Evolutionary conservation across 768 basidiomycete genomes (phyloP).

Genomic region (Trametes elegans): DNA sequence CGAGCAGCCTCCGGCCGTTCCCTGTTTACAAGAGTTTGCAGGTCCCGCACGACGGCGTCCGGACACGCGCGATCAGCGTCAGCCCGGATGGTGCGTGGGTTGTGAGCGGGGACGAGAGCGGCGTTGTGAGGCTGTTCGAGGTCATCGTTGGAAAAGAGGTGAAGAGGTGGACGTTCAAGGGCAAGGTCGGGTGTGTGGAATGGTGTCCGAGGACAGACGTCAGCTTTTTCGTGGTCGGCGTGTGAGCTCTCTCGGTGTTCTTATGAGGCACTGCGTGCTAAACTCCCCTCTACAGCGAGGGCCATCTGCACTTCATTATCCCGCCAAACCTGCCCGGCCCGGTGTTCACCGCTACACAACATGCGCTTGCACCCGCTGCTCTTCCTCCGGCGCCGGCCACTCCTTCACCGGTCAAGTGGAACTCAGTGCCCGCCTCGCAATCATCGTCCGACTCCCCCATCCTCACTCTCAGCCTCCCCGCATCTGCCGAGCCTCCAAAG

Average conservation of each 20-base stretch:
- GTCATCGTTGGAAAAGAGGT: constrained; percentile 85
- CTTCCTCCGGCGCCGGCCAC: constrained; percentile 55
- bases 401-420: constrained; percentile 73
- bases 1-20: constrained; percentile 90
- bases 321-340: constrained; percentile 73
- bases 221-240: constrained; percentile 72
- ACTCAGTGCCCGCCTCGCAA: constrained; percentile 42
- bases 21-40: constrained; percentile 78
- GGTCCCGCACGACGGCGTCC: constrained; percentile 63
- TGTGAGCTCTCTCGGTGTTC: constrained; percentile 50
- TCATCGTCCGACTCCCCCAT: constrained; percentile 55
- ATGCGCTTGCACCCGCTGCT: constrained; percentile 59
- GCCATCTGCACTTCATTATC: constrained; percentile 72
- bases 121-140: constrained; percentile 89
- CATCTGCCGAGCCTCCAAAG: constrained; percentile 66
- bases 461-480: constrained; percentile 59
- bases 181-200: constrained; percentile 79
- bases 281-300: constrained; percentile 54
- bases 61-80: constrained; percentile 71
- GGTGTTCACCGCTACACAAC: constrained; percentile 56
- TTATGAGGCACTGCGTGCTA: not conserved
- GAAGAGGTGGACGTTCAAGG: constrained; percentile 79
- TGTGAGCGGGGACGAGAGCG: constrained; percentile 87
- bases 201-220: constrained; percentile 92
- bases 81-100: constrained; percentile 93